Evolutionary conservation across 805 yeast species (phyloP).

Genomic region (Wickerhamomyces pijperi): DNA sequence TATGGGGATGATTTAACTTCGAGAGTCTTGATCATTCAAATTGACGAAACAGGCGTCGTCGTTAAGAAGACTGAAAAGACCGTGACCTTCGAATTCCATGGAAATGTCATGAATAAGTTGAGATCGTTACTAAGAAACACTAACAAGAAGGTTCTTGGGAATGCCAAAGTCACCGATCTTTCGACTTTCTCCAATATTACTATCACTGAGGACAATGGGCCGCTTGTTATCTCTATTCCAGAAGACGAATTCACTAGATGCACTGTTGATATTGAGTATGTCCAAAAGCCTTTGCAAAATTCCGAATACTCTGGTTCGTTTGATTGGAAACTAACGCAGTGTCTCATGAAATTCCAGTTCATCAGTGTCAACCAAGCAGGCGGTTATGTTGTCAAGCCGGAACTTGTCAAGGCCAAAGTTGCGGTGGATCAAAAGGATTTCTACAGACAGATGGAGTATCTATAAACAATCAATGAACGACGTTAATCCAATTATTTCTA

Average conservation of each 20-base stretch:
- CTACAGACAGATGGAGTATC: neutral
- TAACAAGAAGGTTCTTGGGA: neutral
- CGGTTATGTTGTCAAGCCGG: neutral
- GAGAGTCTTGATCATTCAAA: conserved; percentile 33
- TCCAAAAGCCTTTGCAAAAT: neutral
- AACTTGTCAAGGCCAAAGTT: neutral
- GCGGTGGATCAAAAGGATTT: neutral
- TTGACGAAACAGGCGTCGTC: conserved; percentile 1
- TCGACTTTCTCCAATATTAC: neutral
- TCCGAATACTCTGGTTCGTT: neutral
- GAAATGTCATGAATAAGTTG: neutral
- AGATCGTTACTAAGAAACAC: neutral
- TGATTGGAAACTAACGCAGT: neutral
- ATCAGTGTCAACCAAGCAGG: neutral
- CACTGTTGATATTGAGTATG: neutral
- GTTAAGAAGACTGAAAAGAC: neutral
- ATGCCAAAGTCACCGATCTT: neutral
- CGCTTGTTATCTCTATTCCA: neutral
- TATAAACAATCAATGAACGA: neutral
- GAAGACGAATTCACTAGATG: neutral
- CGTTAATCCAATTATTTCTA: neutral
- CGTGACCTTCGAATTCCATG: neutral
- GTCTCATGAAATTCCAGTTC: neutral
- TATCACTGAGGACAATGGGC: neutral
- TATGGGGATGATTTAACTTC: conserved; percentile 24